A percentile compares a stretch with the other conserved stretches of the same genome.
These are phyloP conservation scores for Xylaria sp. DNA, from an alignment of 2,329 filamentous ascomycete species.

Conservation along the genomic window DNA sequence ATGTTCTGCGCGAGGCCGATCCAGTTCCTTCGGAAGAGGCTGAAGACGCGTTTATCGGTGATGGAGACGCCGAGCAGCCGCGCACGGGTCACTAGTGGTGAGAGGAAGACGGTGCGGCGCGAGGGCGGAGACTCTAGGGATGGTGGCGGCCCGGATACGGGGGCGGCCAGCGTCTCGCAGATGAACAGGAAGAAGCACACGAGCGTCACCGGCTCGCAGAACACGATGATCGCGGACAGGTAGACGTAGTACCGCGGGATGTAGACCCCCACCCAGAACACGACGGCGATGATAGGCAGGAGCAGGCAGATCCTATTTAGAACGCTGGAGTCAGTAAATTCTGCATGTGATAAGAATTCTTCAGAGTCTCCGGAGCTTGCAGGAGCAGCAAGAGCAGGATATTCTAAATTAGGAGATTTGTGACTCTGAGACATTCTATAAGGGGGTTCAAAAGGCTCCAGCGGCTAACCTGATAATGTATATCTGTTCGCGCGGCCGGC, in stretches of 20 bases:
- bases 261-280: slow-evolving; percentile 53
- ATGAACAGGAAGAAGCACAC: slow-evolving; percentile 58
- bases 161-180: slow-evolving; percentile 53
- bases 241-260: slow-evolving; percentile 54
- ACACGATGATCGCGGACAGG: slow-evolving; percentile 52
- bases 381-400: too few relatives aligned
- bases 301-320: slow-evolving; percentile 55
- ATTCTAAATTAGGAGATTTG: too few relatives aligned
- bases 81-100: slow-evolving; percentile 47
- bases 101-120: slow-evolving; percentile 52
- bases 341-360: too few relatives aligned
- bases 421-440: too few relatives aligned
- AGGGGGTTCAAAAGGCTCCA: too few relatives aligned
- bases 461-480: slow-evolving; percentile 58
- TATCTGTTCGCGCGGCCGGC: slow-evolving; percentile 54
- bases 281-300: slow-evolving; percentile 54
- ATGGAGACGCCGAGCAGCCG: slow-evolving; percentile 7
- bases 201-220: slow-evolving; percentile 54
- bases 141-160: slow-evolving; percentile 1
- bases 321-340: too few relatives aligned
- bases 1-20: slow-evolving; percentile 56
- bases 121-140: neutral
- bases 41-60: slow-evolving; percentile 30
- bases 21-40: slow-evolving; percentile 46
- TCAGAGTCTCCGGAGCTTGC: too few relatives aligned